Evolutionary conservation across 176 grass and related monocot species (phyloP), one percentile per base, ranked within the genome.

Genomic region (Phoenix roebelenii): DNA sequence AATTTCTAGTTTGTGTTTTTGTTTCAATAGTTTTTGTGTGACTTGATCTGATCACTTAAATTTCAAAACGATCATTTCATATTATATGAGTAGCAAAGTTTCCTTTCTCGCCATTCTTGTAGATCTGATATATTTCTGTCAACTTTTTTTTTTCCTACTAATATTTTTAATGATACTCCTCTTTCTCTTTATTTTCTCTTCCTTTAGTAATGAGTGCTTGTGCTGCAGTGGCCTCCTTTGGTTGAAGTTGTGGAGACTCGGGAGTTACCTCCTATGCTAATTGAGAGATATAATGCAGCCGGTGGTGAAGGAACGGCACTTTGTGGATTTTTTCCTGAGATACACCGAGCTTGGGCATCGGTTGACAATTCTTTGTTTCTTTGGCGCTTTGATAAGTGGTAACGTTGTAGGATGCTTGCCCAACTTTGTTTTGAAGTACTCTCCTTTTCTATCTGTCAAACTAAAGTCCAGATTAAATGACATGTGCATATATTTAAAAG

Each of bases 351-450:
- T 29, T 97, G 92, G 92, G 92, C 92, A 72, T 91, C 92, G 7
- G 92, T 97, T 67, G 92, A 97, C 65, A 91, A 91, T 72, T 97
- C 87, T 28, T 73, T 91, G 80, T 97, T 91, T 57, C 35, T 80
- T 67, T 97, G 92, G 92, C 81, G 84, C 52, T 91, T 88, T 70
- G 84, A 97, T 77, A 97, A 97, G 79, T 91, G 92, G 92, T 97
- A 80, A 22, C 3, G 5, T 50, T 73, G 15, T 3, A 16, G n/a
- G 29, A 59, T 51, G 18, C 23, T 55, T 35, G 54, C 16, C 52
- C 16, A 58, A 18, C 23, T 50, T 59, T 25, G 52, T 67, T 16
- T 20, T 57, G 35, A 44, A 44, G 1, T 14, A 12, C 35, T 44
- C 10, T 44, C 10, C 2, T 44, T 9, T 10, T 44, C 35, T 44